Percentiles rank a stretch among this genome's conserved stretches.
phyloP scores from a whole-genome alignment of 176 grass and related monocot species.

The Chloris gayana region DNA sequence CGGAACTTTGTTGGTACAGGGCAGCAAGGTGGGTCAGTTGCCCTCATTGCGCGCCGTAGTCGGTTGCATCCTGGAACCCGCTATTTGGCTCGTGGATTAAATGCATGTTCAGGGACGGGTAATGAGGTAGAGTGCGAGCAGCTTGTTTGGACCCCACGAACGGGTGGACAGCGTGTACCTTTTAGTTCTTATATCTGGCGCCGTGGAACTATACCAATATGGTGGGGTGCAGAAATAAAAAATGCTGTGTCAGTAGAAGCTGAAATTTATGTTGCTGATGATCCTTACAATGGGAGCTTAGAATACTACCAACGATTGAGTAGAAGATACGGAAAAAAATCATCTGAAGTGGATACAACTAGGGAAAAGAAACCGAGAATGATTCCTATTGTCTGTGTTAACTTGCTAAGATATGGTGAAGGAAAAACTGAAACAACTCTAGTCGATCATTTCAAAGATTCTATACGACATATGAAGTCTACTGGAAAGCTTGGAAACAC shows the following conservation, averaged over 20 bases:
- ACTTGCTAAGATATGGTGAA: slow-evolving; percentile 80
- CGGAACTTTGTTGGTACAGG: slow-evolving; percentile 71
- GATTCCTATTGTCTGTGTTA: slow-evolving; percentile 90
- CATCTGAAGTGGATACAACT: slow-evolving; percentile 53
- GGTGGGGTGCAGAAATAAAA: slow-evolving; percentile 98
- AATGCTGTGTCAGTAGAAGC: slow-evolving; percentile 71
- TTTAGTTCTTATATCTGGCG: slow-evolving; percentile 94
- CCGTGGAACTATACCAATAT: slow-evolving; percentile 96
- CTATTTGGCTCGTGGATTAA: slow-evolving; percentile 94
- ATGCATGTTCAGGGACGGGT: slow-evolving; percentile 96
- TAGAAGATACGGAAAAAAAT: slow-evolving; percentile 73
- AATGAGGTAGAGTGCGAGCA: slow-evolving; percentile 99
- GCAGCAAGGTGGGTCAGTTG: slow-evolving; percentile 70
- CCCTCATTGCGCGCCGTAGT: slow-evolving; percentile 94
- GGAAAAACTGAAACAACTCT: slow-evolving; percentile 90
- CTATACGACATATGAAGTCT: slow-evolving; percentile 68
- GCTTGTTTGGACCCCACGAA: slow-evolving; percentile 76
- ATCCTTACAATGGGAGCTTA: slow-evolving; percentile 88
- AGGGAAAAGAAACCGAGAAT: slow-evolving; percentile 76
- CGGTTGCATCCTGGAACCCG: slow-evolving; percentile 96
- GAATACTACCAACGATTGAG: slow-evolving; percentile 87
- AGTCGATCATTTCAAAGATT: slow-evolving; percentile 88
- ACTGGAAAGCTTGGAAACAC: slow-evolving; percentile 72
- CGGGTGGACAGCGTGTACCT: slow-evolving; percentile 46
- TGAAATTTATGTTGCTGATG: slow-evolving; percentile 90